Percentiles rank a stretch among this genome's conserved stretches.
Conservation (phyloP, 352 stramenopile genomes). For the Blastocystis hominis region DNA sequence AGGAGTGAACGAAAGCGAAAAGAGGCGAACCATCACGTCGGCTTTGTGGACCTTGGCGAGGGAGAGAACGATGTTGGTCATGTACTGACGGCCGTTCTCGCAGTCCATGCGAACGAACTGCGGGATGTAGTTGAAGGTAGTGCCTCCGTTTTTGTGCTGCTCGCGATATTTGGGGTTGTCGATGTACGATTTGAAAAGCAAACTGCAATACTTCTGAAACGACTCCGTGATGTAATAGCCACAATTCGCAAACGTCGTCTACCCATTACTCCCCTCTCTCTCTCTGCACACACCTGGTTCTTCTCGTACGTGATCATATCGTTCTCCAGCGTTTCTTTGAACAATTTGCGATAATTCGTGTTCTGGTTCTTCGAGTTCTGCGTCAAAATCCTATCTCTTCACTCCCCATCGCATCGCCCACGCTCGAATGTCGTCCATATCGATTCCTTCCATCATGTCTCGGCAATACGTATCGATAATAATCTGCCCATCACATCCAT, state of each 20-base stretch:
- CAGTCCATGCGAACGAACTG: constrained; percentile 52
- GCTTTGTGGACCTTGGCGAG: background rate
- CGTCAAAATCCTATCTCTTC: background rate
- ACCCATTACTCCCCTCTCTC: background rate
- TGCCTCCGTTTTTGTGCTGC: background rate
- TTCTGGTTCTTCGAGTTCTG: constrained; percentile 52
- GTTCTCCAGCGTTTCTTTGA: constrained; percentile 10
- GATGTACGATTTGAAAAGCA: constrained; percentile 52
- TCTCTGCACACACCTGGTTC: background rate
- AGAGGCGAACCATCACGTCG: background rate
- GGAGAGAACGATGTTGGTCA: constrained; percentile 36
- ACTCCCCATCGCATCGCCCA: background rate
- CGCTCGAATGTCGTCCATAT: constrained; percentile 46
- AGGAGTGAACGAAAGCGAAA: background rate
- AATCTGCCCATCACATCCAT: background rate
- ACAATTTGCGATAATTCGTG: constrained; percentile 15
- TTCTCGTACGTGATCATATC: constrained; percentile 13
- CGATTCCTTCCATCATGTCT: constrained; percentile 50
- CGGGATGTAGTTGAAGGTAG: background rate
- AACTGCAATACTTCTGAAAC: constrained; percentile 23
- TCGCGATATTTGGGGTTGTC: background rate
- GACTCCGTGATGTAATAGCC: constrained; percentile 19
- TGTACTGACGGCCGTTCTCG: constrained; percentile 29
- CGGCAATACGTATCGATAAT: constrained; percentile 31
- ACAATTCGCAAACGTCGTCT: constrained; percentile 22